These are phyloP conservation scores for Wallacemonas rigidus DNA, from an alignment of 208 protist species.

Conservation along the genomic window DNA sequence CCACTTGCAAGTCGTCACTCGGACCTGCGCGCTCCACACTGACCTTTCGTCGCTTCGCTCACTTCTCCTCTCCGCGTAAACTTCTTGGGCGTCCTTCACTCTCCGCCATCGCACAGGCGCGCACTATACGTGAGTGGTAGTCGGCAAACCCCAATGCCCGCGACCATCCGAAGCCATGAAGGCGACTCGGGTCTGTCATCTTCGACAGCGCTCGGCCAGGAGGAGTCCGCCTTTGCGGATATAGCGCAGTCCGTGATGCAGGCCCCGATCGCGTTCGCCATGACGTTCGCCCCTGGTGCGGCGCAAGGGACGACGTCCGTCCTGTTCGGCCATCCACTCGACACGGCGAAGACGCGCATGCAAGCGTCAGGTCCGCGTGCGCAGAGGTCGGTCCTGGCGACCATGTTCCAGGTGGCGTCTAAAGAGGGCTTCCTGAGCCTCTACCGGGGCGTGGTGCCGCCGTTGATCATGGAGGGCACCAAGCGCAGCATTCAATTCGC, in stretches of 20 bases:
- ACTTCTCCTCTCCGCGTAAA: no score
- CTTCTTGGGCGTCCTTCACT: no score
- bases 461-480: slow-evolving; percentile 73
- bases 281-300: slow-evolving; percentile 65
- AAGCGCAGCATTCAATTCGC: slow-evolving; percentile 90
- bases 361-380: slow-evolving; percentile 66
- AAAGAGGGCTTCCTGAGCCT: slow-evolving; percentile 73
- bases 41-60: no score
- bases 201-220: neutral
- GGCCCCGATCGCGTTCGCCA: slow-evolving; percentile 3
- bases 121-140: no score
- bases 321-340: slow-evolving; percentile 81
- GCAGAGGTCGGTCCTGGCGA: slow-evolving; percentile 37
- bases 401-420: slow-evolving; percentile 60
- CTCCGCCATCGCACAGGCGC: no score
- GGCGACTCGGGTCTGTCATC: neutral
- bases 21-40: no score
- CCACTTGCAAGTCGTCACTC: no score
- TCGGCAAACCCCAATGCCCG: neutral
- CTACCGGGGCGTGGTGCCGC: slow-evolving; percentile 79
- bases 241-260: neutral
- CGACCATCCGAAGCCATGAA: neutral
- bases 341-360: slow-evolving; percentile 91
- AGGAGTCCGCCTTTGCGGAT: neutral
- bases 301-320: slow-evolving; percentile 75